phyloP scores from a whole-genome alignment of 2,329 filamentous ascomycete species.

The Fusarium neocosmosporiellum region DNA sequence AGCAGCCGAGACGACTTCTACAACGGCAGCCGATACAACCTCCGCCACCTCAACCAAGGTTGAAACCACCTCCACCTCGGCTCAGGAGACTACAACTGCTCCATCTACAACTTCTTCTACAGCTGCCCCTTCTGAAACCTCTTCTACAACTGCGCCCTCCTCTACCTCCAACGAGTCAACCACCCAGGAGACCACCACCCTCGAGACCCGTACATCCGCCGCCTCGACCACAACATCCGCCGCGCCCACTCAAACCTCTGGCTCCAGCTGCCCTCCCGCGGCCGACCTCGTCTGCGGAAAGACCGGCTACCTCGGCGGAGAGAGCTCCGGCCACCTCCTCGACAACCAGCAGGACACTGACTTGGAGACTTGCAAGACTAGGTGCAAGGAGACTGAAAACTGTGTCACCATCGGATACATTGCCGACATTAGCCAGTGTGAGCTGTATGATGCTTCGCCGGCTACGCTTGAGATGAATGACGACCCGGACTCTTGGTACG shows the following conservation, averaged over 20 bases:
- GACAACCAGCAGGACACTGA: not conserved
- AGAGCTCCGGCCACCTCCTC: slow-evolving; percentile 1
- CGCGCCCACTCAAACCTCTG: slow-evolving; percentile 13
- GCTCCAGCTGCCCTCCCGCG: slow-evolving; percentile 5
- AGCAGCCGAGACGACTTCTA: not conserved
- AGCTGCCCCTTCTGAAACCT: not conserved
- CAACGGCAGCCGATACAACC: not conserved
- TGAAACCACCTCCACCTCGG: not conserved
- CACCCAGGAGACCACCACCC: slow-evolving; percentile 13
- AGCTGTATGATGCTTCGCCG: slow-evolving; percentile 22
- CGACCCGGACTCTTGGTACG: slow-evolving; percentile 2
- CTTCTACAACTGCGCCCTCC: not conserved
- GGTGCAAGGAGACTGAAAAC: slow-evolving; percentile 2
- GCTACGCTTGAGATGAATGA: slow-evolving; percentile 10
- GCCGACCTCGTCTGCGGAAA: slow-evolving; percentile 19
- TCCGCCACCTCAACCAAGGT: not conserved
- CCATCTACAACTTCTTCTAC: not conserved
- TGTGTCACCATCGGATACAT: slow-evolving; percentile 28
- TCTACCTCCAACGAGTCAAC: slow-evolving; percentile 15
- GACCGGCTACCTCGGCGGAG: slow-evolving; percentile 1
- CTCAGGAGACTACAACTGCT: slow-evolving; percentile 1
- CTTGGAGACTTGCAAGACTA: slow-evolving; percentile 11
- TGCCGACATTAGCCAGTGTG: slow-evolving; percentile 14
- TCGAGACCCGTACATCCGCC: slow-evolving; percentile 1
- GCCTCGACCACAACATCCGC: slow-evolving; percentile 7